phyloP scores from a whole-genome alignment of 2,329 filamentous ascomycete genomes.

The Colletotrichum abscissum region DNA sequence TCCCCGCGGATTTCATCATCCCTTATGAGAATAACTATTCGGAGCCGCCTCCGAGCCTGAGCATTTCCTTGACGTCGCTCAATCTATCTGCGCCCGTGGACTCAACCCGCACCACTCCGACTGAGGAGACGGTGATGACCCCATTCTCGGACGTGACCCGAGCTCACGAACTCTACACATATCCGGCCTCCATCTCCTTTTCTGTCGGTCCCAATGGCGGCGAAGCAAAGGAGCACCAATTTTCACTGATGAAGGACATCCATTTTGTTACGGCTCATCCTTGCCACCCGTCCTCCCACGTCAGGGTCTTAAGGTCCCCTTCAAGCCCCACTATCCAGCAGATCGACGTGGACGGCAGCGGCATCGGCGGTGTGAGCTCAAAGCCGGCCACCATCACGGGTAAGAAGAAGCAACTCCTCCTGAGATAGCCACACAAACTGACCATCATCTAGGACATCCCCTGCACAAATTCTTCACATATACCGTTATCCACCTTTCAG shows the following conservation, averaged over 20 bases:
- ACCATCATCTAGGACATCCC: conserved; percentile 62
- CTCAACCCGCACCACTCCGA: conserved; percentile 57
- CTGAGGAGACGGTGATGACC: conserved; percentile 52
- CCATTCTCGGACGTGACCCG: conserved; percentile 49
- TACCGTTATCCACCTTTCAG: conserved; percentile 67
- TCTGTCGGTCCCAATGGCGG: conserved; percentile 52
- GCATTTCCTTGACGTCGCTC: conserved; percentile 62
- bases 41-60: conserved; percentile 58
- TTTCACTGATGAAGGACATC: conserved; percentile 66
- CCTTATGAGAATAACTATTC: conserved; percentile 67
- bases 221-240: conserved; percentile 53
- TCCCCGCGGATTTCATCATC: conserved; percentile 72
- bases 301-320: conserved; percentile 69
- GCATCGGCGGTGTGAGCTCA: conserved; percentile 55
- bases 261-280: conserved; percentile 76
- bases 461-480: conserved; percentile 73
- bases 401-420: conserved; percentile 42
- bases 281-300: conserved; percentile 67
- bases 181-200: conserved; percentile 55
- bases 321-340: conserved; percentile 70
- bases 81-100: conserved; percentile 59
- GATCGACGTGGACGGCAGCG: conserved; percentile 62
- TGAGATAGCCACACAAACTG: conserved; percentile 29
- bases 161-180: conserved; percentile 47
- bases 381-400: conserved; percentile 61